These are phyloP conservation scores for Podaxis sp. DNA, from an alignment of 768 basidiomycete genomes.

Conservation along the genomic window DNA sequence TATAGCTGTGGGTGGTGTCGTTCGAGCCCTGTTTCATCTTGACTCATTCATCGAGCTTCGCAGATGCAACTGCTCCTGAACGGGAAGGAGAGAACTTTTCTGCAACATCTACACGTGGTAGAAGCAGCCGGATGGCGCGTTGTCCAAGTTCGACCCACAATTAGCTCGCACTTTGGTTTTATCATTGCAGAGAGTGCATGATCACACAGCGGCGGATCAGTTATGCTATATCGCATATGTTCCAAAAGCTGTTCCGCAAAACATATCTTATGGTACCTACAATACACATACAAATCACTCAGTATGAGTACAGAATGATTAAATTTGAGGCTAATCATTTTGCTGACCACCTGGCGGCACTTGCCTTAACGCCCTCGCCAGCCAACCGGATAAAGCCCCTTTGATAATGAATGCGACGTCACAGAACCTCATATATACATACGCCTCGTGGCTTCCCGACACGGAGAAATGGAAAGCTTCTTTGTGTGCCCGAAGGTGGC, in stretches of 20 bases:
- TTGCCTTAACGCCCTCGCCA: not conserved
- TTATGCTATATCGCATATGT: not conserved
- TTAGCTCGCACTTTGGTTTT: conserved; percentile 5
- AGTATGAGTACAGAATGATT: not conserved
- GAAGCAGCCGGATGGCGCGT: conserved; percentile 4
- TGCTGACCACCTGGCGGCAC: not conserved
- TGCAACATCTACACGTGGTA: conserved; percentile 5
- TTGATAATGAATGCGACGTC: not conserved
- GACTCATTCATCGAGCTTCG: not conserved
- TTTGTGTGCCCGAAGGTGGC: not conserved
- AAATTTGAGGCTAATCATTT: not conserved
- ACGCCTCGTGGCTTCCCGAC: not conserved
- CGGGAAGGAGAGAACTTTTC: conserved; percentile 9
- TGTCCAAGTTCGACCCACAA: not conserved
- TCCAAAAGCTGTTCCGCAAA: not conserved
- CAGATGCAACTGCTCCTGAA: conserved; percentile 11
- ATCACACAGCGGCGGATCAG: not conserved
- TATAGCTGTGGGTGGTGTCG: conserved; percentile 43
- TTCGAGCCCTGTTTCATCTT: not conserved
- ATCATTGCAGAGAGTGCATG: conserved; percentile 3
- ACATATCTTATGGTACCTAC: not conserved
- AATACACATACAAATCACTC: not conserved
- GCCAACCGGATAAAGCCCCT: not conserved
- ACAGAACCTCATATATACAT: not conserved
- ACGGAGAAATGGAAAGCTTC: not conserved